Evolutionary conservation across 2,329 filamentous ascomycete species (phyloP).

Genomic region (Penicillium sp.): DNA sequence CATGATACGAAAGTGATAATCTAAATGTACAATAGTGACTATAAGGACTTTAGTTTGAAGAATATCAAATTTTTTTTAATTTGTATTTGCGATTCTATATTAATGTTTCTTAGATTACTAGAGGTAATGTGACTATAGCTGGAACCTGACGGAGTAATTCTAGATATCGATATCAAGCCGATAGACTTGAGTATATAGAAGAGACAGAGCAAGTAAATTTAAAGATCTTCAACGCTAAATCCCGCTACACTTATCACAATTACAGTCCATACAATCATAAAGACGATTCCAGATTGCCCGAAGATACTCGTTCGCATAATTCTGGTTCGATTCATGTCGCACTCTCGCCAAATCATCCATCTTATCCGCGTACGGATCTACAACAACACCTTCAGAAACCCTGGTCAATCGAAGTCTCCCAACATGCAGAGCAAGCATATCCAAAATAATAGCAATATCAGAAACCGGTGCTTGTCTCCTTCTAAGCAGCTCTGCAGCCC

Average conservation of each 20-base stretch:
- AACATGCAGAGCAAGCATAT: constrained; percentile 6
- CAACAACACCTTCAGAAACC: not conserved
- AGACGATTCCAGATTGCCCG: constrained; percentile 6
- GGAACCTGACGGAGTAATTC: too few relatives aligned
- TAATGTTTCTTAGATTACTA: too few relatives aligned
- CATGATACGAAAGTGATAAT: too few relatives aligned
- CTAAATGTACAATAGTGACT: too few relatives aligned
- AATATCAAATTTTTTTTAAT: too few relatives aligned
- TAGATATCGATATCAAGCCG: too few relatives aligned
- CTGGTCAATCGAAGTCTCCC: not conserved
- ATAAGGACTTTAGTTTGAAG: too few relatives aligned
- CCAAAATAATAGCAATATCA: constrained; percentile 1
- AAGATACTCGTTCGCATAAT: not conserved
- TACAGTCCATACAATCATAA: constrained; percentile 6
- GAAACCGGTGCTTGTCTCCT: not conserved
- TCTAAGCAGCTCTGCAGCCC: not conserved
- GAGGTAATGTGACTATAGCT: too few relatives aligned
- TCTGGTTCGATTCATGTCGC: not conserved
- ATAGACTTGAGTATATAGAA: not conserved
- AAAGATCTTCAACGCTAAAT: not conserved
- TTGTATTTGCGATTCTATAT: too few relatives aligned
- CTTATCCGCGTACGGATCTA: not conserved
- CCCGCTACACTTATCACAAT: constrained; percentile 16
- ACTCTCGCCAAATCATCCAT: constrained; percentile 6
- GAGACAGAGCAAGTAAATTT: not conserved